Evolutionary conservation across 768 basidiomycete species (phyloP).

Genomic region (Steccherinum ochraceum): DNA sequence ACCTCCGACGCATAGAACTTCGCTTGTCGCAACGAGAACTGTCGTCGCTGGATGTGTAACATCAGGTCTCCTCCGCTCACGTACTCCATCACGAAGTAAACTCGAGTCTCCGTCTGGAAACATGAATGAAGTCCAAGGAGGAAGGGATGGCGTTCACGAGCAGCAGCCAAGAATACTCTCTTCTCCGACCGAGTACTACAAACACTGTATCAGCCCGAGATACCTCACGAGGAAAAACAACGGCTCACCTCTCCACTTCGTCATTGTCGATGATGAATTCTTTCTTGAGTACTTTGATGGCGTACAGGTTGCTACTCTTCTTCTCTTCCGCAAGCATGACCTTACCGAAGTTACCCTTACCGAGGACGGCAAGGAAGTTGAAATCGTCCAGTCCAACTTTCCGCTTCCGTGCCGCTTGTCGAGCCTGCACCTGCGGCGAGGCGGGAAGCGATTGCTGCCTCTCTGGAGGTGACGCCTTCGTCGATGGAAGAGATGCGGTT

Average conservation of each 20-base stretch:
- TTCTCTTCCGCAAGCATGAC: constrained; percentile 99
- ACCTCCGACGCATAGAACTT: constrained; percentile 99
- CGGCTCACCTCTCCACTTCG: constrained; percentile 89
- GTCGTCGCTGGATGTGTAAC: constrained; percentile 98
- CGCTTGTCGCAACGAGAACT: constrained; percentile 96
- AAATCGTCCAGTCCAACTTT: constrained; percentile 98
- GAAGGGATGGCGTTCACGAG: constrained; percentile 95
- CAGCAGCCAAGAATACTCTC: constrained; percentile 96
- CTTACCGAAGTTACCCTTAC: constrained; percentile 99
- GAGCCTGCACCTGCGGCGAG: constrained; percentile 31
- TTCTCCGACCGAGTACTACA: constrained; percentile 96
- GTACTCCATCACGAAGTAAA: constrained; percentile 99
- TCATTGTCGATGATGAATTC: constrained; percentile 99
- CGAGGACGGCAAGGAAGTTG: constrained; percentile 96
- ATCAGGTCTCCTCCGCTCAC: constrained; percentile 98
- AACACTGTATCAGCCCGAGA: not conserved
- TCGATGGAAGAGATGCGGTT: not conserved
- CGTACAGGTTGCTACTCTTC: constrained; percentile 78
- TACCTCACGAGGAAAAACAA: not conserved
- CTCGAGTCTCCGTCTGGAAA: constrained; percentile 98
- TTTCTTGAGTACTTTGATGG: constrained; percentile 99
- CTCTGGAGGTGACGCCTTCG: constrained; percentile 17
- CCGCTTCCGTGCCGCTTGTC: constrained; percentile 49
- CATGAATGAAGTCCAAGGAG: constrained; percentile 94
- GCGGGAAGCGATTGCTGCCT: constrained; percentile 19